Percentiles rank a stretch among this genome's conserved stretches.
These are phyloP conservation scores for Geoglossum glabrum DNA, from an alignment of 495 filamentous ascomycete genomes.

Conservation along the genomic window DNA sequence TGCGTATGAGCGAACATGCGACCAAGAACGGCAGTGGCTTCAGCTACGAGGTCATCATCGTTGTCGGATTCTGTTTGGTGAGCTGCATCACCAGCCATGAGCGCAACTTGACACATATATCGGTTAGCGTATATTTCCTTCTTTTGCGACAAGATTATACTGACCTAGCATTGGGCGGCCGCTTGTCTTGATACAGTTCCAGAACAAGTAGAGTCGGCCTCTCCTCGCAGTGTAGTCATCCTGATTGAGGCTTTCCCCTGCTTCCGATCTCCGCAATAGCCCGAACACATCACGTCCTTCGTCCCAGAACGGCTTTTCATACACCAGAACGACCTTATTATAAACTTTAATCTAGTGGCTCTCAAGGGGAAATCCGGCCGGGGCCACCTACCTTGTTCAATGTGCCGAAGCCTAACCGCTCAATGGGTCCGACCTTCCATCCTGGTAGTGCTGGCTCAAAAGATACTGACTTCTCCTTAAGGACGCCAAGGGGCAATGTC, in stretches of 20 bases:
- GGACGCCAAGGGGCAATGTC: conserved; percentile 72
- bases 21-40: conserved; percentile 55
- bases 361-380: background rate
- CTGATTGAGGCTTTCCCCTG: conserved; percentile 31
- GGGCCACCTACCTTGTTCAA: conserved; percentile 51
- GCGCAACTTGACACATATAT: conserved; percentile 33
- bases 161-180: conserved; percentile 52
- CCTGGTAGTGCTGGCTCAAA: conserved; percentile 72
- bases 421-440: conserved; percentile 66
- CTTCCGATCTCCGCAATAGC: conserved; percentile 51
- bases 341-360: background rate
- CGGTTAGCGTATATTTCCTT: background rate
- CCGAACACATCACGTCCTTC: conserved; percentile 85
- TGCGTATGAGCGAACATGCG: conserved; percentile 39
- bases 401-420: conserved; percentile 78
- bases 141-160: background rate
- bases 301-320: conserved; percentile 83
- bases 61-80: conserved; percentile 57
- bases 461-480: conserved; percentile 53
- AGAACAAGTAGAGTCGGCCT: conserved; percentile 91
- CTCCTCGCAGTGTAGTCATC: conserved; percentile 41
- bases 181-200: conserved; percentile 79
- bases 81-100: conserved; percentile 95
- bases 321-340: conserved; percentile 57
- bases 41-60: conserved; percentile 52